Evolutionary conservation across 768 basidiomycete species (phyloP), one percentile per base, ranked within the genome.

Genomic region (Suillus clintonianus): DNA sequence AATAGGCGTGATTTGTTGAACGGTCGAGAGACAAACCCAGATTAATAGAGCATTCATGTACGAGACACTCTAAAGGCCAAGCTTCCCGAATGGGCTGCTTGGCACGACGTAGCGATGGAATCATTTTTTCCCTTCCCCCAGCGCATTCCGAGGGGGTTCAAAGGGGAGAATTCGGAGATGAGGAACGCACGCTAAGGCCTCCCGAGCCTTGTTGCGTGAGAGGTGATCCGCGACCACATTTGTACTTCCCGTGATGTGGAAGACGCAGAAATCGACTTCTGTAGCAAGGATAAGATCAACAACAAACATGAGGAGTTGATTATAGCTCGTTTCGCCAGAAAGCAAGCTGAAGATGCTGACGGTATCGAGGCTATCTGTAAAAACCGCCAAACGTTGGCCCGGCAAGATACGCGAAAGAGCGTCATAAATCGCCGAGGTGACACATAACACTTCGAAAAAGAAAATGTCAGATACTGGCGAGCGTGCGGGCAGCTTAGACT

Each of bases 331-430:
- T 13, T 13, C 13, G 1, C 37, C 37, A 2, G 37, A 10, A 1
- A 74, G 61, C 34, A 66, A 53, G 59, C 68, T 67, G 61, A 79
- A 80, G 6, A 79, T 76, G 17, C 65, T 48, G 11, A 79, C 73
- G 0, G 75, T 71, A 65, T 78, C 76, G 0, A 62, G 48, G 55
- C 71, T 78, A 58, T 80, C 79, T 0, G 72, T 74, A 64, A 54
- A 72, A 10, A 74, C 65, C 7, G 62, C 58, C 6, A 37, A 8
- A 34, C 34, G 37, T 8, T 37, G 10, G 3, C 10, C 37, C 11
- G 9, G 9, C 9, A 11, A 13, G 13, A 36, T 3, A 3, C 37
- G 37, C 1, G 65, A 47, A 69, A 22, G 14, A 3, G 39, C 39
- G 19, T 13, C 17, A 2, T 59, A 41, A 11, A 59, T 27, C 2